These are phyloP conservation scores for Metschnikowia cerradonensis DNA, from an alignment of 805 yeast genomes.

Conservation along the genomic window DNA sequence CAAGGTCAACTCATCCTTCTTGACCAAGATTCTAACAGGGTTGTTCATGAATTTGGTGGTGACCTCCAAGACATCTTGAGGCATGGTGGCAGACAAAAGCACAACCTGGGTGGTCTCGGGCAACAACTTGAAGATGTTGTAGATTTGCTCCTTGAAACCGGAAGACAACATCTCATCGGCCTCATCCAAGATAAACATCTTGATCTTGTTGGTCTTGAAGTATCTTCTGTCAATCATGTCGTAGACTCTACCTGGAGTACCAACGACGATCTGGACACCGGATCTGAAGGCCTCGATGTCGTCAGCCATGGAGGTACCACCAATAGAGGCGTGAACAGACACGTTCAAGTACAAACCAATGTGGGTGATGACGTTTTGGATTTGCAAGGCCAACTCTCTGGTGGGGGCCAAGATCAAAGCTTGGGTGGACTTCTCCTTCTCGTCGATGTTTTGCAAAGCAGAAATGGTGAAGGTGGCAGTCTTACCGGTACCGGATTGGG, in stretches of 20 bases:
- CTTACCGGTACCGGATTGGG: conserved; percentile 88
- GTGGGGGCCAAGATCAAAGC: conserved; percentile 96
- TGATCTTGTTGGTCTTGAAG: conserved; percentile 76
- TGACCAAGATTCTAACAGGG: conserved; percentile 91
- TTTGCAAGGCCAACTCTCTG: conserved; percentile 94
- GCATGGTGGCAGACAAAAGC: conserved; percentile 91
- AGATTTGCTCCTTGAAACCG: conserved; percentile 94
- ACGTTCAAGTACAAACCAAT: conserved; percentile 89
- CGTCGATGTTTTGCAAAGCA: conserved; percentile 71
- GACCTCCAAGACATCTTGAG: conserved; percentile 84
- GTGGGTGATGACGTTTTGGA: conserved; percentile 86
- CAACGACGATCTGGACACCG: conserved; percentile 92
- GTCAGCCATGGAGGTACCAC: conserved; percentile 88
- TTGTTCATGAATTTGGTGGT: conserved; percentile 91
- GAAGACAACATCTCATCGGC: conserved; percentile 94
- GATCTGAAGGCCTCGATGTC: conserved; percentile 80
- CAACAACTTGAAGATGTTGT: conserved; percentile 84
- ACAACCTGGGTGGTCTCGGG: conserved; percentile 93
- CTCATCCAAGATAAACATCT: conserved; percentile 95
- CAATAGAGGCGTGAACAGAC: conserved; percentile 93
- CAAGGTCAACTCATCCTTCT: conserved; percentile 90
- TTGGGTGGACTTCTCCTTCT: conserved; percentile 70
- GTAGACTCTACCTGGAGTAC: conserved; percentile 97
- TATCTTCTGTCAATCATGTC: conserved; percentile 92
- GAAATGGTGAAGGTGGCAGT: conserved; percentile 84